Base-by-base conservation (phyloP, 2,329 filamentous ascomycete genomes). In the Zasmidium citrigriseum region DNA sequence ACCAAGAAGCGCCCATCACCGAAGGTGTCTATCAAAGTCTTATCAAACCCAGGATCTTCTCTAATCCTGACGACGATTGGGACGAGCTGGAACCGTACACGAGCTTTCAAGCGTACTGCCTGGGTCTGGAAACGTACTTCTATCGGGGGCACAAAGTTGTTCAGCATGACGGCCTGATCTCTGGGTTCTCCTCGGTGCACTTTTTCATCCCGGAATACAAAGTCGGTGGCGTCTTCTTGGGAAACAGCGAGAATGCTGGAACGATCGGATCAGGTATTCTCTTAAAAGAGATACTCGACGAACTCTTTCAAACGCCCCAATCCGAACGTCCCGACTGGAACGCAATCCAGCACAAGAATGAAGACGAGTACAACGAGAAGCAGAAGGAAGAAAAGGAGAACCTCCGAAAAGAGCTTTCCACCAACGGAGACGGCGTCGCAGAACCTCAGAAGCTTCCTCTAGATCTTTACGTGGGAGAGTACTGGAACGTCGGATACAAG, bases 71-170 rank as follows among this genome's bases (percentile, higher is more conserved):
- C 25, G 52, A 49, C 12, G 59, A 61, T 14, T 52, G 58, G 1
- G 57, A 60, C n/a, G 57, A 64, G 4, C 52, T 63, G 2, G 50
- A 60, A 16, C 67, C 61, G 2, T 58, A 55, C 47, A 62, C 62
- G 1, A 72, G 71, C 9, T 68, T 64, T 34, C 50, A 52, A 22
- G 41, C 60, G 14, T 73, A 71, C 49, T 66, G 63, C 5, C 55
- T 66, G 7, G 73, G 72, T 0, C 63, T 62, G 64, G 69, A 70
- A 21, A 54, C 66, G 7, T 64, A 64, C 22, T 70, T 58, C 52
- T 72, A 75, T 54, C 65, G 66, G 14, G 70, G 71, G 3, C 52
- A 64, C 45, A 59, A 64, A 60, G 63, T 75, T 38, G 53, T 74
- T 16, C 54, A 58, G 1, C 73, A 74, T 27, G 64, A 72, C 29